These are phyloP conservation scores for Triticum monococcum DNA, from an alignment of 176 grass and related monocot genomes.

Conservation along the genomic window DNA sequence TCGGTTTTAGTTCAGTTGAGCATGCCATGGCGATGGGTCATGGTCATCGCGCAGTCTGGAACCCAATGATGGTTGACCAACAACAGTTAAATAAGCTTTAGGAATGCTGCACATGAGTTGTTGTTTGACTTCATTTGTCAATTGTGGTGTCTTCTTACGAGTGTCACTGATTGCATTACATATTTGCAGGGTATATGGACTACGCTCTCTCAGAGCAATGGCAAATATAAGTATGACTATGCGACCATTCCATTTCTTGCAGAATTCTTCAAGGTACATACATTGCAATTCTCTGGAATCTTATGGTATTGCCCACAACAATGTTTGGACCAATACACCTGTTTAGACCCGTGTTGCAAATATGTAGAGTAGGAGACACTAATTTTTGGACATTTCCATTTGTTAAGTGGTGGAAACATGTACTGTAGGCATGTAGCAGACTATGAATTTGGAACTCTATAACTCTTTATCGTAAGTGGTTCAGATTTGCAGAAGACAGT, in stretches of 20 bases:
- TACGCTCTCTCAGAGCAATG: conserved; percentile 85
- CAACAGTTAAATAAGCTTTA: conserved; percentile 7
- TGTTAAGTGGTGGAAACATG: neutral
- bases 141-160: neutral
- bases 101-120: conserved; percentile 12
- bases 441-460: neutral
- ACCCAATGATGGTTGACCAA: neutral
- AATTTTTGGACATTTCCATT: neutral
- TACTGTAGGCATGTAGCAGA: neutral
- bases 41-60: neutral
- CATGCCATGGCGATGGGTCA: neutral
- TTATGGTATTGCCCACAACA: neutral
- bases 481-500: neutral
- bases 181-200: conserved; percentile 84
- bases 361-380: neutral
- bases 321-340: neutral
- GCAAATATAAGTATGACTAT: conserved; percentile 87
- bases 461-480: neutral
- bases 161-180: conserved; percentile 19
- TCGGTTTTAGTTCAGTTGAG: neutral
- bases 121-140: conserved; percentile 2
- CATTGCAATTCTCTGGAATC: conserved; percentile 1
- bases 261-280: conserved; percentile 81
- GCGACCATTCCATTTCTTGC: conserved; percentile 92
- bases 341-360: neutral